phyloP scores from a whole-genome alignment of 2,329 filamentous ascomycete species.

The Macroventuria anomochaeta region DNA sequence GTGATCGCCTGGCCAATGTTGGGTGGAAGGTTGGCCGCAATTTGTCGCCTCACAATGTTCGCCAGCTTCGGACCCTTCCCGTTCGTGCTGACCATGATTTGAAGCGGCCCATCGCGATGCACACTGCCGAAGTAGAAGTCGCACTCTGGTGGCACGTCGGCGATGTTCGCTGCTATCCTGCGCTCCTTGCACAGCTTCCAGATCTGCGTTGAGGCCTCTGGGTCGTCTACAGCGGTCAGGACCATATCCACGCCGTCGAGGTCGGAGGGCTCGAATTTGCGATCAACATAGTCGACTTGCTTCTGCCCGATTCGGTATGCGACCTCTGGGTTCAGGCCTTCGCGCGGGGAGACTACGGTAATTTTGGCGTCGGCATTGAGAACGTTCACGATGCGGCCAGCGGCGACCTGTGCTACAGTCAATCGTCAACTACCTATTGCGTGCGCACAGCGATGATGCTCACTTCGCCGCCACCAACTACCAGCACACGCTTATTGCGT shows the following conservation, averaged over 20 bases:
- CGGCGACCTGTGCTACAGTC: constrained; percentile 75
- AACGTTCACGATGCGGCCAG: constrained; percentile 89
- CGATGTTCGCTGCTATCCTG: constrained; percentile 89
- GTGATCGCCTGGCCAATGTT: constrained; percentile 87
- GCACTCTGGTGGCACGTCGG: constrained; percentile 94
- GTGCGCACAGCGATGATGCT: constrained; percentile 34
- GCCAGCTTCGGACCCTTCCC: constrained; percentile 93
- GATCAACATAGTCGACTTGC: constrained; percentile 81
- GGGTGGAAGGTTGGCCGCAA: constrained; percentile 75
- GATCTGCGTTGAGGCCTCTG: constrained; percentile 84
- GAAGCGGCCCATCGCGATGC: constrained; percentile 90
- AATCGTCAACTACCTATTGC: constrained; percentile 39
- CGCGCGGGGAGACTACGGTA: constrained; percentile 79
- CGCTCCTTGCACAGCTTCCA: constrained; percentile 92
- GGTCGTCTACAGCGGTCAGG: constrained; percentile 90
- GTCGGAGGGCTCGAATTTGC: constrained; percentile 84
- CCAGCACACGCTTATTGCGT: constrained; percentile 84
- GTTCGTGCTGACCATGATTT: constrained; percentile 99
- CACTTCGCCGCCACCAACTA: constrained; percentile 95
- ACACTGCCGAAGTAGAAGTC: constrained; percentile 99
- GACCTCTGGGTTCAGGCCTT: constrained; percentile 88
- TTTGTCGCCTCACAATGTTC: constrained; percentile 81
- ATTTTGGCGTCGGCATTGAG: constrained; percentile 94
- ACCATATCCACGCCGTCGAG: constrained; percentile 86
- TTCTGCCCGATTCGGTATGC: constrained; percentile 76